Conservation (phyloP, 495 filamentous ascomycete genomes). For the Friedmanniomyces simplex region DNA sequence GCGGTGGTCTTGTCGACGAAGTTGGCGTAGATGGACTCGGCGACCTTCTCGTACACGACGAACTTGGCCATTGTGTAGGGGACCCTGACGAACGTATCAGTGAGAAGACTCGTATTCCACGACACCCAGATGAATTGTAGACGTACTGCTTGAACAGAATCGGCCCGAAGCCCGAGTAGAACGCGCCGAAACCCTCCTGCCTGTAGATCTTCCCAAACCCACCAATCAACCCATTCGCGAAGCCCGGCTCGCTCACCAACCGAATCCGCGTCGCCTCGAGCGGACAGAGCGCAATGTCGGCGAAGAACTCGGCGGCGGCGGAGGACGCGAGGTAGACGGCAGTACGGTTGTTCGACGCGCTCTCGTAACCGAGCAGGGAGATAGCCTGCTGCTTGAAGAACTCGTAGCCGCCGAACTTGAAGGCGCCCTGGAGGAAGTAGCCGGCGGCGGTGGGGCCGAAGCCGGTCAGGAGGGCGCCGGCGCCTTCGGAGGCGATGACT, state of each 20-base stretch:
- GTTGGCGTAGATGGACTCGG: conserved; percentile 60
- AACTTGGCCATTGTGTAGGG: conserved; percentile 99
- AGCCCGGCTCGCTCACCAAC: conserved; percentile 34
- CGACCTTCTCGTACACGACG: conserved; percentile 97
- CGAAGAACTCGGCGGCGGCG: conserved; percentile 37
- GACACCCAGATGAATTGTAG: background rate
- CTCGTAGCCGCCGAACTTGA: conserved; percentile 41
- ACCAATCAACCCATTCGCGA: conserved; percentile 33
- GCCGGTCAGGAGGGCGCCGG: conserved; percentile 34
- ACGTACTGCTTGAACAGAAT: conserved; percentile 56
- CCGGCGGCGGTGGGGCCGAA: conserved; percentile 35
- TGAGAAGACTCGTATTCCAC: background rate
- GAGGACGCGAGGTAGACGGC: conserved; percentile 37
- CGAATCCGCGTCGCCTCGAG: conserved; percentile 36
- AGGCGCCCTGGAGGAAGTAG: conserved; percentile 39
- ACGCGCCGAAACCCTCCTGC: conserved; percentile 35
- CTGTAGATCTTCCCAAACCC: conserved; percentile 34
- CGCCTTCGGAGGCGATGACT: conserved; percentile 33
- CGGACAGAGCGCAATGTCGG: conserved; percentile 36
- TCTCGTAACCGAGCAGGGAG: conserved; percentile 35
- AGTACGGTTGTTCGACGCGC: conserved; percentile 34
- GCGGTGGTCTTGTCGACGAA: conserved; percentile 64
- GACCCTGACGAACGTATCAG: conserved; percentile 48
- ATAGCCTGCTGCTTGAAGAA: conserved; percentile 40
- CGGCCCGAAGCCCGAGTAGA: conserved; percentile 38